Percentiles rank a stretch among this genome's conserved stretches.
Conservation (phyloP, 2,329 filamentous ascomycete genomes). For the Elsinoe fawcettii region DNA sequence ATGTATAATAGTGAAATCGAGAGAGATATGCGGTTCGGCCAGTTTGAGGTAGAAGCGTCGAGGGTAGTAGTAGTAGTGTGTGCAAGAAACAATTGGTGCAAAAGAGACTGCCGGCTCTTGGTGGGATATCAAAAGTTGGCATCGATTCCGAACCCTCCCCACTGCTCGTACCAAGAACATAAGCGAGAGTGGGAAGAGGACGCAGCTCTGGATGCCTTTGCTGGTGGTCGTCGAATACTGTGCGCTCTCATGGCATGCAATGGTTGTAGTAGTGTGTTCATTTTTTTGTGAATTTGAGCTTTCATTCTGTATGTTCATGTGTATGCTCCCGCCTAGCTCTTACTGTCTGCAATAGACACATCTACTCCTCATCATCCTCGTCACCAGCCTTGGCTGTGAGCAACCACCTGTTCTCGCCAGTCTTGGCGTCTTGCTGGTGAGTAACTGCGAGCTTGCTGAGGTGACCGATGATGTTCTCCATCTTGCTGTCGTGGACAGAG, state of each 20-base stretch:
- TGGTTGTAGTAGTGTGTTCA: not conserved
- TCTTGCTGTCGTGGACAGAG: slow-evolving; percentile 52
- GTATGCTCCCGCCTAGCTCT: slow-evolving; percentile 4
- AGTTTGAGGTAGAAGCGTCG: not conserved
- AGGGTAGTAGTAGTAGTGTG: slow-evolving; percentile 1
- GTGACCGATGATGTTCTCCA: slow-evolving; percentile 59
- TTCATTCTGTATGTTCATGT: slow-evolving; percentile 16
- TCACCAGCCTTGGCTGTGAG: slow-evolving; percentile 38
- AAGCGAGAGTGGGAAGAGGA: not conserved
- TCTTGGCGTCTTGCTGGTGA: slow-evolving; percentile 47
- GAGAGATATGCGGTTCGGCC: not conserved
- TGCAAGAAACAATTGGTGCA: slow-evolving; percentile 9
- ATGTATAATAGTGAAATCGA: slow-evolving; percentile 3
- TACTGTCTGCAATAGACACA: slow-evolving; percentile 11
- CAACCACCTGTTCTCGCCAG: slow-evolving; percentile 37
- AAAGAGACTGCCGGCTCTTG: slow-evolving; percentile 13
- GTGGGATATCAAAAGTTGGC: slow-evolving; percentile 15
- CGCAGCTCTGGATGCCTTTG: slow-evolving; percentile 9
- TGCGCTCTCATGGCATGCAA: slow-evolving; percentile 12
- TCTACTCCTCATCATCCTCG: slow-evolving; percentile 44
- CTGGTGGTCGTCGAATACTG: slow-evolving; percentile 4
- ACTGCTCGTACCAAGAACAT: not conserved
- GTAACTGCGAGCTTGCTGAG: slow-evolving; percentile 57
- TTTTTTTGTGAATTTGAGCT: slow-evolving; percentile 11
- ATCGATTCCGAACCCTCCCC: slow-evolving; percentile 7